A percentile compares a stretch with the other conserved stretches of the same genome.
These are phyloP conservation scores for Dothideomycetidae sp. DNA, from an alignment of 2,329 filamentous ascomycete genomes.

Conservation along the genomic window DNA sequence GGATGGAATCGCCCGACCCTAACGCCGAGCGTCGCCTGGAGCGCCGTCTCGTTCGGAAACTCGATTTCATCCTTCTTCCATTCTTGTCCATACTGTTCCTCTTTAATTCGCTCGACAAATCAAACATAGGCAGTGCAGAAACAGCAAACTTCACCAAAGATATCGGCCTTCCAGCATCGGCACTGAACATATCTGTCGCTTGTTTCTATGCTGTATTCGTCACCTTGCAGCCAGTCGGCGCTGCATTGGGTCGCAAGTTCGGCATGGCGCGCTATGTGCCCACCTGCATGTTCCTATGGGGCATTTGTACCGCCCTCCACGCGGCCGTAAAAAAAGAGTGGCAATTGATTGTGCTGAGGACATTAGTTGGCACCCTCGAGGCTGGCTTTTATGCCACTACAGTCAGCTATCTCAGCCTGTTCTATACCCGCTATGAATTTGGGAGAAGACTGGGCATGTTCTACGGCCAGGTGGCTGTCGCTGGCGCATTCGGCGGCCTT, in stretches of 20 bases:
- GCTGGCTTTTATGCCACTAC: slow-evolving; percentile 46
- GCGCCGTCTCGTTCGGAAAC: slow-evolving; percentile 30
- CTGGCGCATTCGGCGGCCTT: slow-evolving; percentile 42
- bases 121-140: slow-evolving; percentile 42
- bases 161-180: slow-evolving; percentile 36
- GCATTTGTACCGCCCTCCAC: slow-evolving; percentile 34
- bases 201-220: slow-evolving; percentile 47
- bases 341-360: slow-evolving; percentile 33
- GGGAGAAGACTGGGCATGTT: slow-evolving; percentile 40
- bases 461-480: slow-evolving; percentile 43
- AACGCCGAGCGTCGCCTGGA: too few relatives aligned
- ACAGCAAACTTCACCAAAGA: slow-evolving; percentile 46
- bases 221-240: slow-evolving; percentile 41
- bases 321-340: slow-evolving; percentile 32
- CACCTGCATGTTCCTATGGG: slow-evolving; percentile 42
- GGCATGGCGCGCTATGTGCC: slow-evolving; percentile 43
- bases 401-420: slow-evolving; percentile 44
- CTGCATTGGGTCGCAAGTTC: slow-evolving; percentile 43
- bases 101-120: slow-evolving; percentile 39
- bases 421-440: slow-evolving; percentile 45
- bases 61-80: slow-evolving; percentile 37
- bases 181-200: slow-evolving; percentile 42
- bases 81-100: slow-evolving; percentile 39
- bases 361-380: slow-evolving; percentile 35
- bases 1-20: too few relatives aligned